Evolutionary conservation across 2,329 filamentous ascomycete genomes (phyloP).

Genomic region (Furcasterigmium sp.): DNA sequence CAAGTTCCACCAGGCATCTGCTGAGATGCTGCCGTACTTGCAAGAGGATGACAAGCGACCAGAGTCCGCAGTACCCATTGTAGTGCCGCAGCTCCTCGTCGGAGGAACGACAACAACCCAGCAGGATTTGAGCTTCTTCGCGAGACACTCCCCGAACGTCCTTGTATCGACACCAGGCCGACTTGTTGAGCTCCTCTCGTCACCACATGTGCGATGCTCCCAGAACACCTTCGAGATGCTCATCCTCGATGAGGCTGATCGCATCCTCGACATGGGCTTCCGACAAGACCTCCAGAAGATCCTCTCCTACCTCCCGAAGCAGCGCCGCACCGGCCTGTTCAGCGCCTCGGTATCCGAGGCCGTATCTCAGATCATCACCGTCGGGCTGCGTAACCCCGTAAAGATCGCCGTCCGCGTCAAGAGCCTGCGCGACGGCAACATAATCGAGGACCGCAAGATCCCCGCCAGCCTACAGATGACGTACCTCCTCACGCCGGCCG

Average conservation of each 20-base stretch:
- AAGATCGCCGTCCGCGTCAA: conserved; percentile 94
- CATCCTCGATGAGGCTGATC: conserved; percentile 90
- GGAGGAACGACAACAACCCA: conserved; percentile 74
- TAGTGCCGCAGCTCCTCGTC: conserved; percentile 83
- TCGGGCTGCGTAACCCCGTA: conserved; percentile 88
- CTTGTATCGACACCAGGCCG: conserved; percentile 88
- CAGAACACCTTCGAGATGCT: conserved; percentile 88
- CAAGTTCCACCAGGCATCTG: conserved; percentile 76
- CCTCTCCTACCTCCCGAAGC: conserved; percentile 79
- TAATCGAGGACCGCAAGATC: conserved; percentile 75
- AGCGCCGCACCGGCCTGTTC: conserved; percentile 87
- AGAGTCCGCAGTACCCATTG: conserved; percentile 37
- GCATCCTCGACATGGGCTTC: conserved; percentile 88
- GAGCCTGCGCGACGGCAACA: conserved; percentile 55
- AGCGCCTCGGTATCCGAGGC: conserved; percentile 95
- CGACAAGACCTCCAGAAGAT: conserved; percentile 87
- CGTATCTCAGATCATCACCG: conserved; percentile 85
- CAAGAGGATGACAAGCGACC: conserved; percentile 52
- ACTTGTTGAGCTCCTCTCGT: conserved; percentile 79
- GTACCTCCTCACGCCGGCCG: conserved; percentile 70
- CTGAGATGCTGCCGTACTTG: conserved; percentile 53
- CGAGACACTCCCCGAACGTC: conserved; percentile 80
- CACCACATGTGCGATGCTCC: conserved; percentile 80
- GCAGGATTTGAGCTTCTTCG: conserved; percentile 81
- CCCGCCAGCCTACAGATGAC: conserved; percentile 91